These are phyloP conservation scores for Castanea crenata DNA, from an alignment of 306 rosid species.

Conservation along the genomic window DNA sequence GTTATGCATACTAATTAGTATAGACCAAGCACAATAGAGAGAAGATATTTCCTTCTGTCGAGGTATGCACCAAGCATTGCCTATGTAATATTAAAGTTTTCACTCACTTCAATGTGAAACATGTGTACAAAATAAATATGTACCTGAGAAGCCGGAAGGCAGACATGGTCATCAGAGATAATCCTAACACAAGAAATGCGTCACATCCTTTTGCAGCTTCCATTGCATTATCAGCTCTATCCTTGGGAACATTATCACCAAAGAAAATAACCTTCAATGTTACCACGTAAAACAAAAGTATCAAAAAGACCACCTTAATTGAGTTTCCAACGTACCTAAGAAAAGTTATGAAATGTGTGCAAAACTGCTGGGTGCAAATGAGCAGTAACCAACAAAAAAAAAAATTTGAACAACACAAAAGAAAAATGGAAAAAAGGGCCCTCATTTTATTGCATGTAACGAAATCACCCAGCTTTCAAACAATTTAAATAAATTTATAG, in stretches of 20 bases:
- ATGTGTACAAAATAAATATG: not conserved
- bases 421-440: not conserved
- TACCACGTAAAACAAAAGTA: slow-evolving; percentile 15
- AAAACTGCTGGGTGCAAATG: not conserved
- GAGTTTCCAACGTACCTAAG: not conserved
- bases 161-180: slow-evolving; percentile 93
- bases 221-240: slow-evolving; percentile 73
- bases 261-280: slow-evolving; percentile 82
- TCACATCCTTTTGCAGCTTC: slow-evolving; percentile 79
- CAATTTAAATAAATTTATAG: not conserved
- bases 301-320: slow-evolving; percentile 14
- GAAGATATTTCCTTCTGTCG: not conserved
- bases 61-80: not conserved
- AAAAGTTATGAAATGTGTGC: not conserved
- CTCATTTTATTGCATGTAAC: not conserved
- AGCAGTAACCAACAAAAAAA: not conserved
- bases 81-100: not conserved
- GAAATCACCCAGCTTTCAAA: not conserved
- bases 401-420: not conserved
- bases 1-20: not conserved
- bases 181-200: slow-evolving; percentile 89
- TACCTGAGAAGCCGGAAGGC: slow-evolving; percentile 88
- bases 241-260: slow-evolving; percentile 93
- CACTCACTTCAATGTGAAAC: not conserved
- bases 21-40: not conserved